These are phyloP conservation scores for Flaveria ramosissima DNA, from an alignment of 129 eudicot species.

Conservation along the genomic window DNA sequence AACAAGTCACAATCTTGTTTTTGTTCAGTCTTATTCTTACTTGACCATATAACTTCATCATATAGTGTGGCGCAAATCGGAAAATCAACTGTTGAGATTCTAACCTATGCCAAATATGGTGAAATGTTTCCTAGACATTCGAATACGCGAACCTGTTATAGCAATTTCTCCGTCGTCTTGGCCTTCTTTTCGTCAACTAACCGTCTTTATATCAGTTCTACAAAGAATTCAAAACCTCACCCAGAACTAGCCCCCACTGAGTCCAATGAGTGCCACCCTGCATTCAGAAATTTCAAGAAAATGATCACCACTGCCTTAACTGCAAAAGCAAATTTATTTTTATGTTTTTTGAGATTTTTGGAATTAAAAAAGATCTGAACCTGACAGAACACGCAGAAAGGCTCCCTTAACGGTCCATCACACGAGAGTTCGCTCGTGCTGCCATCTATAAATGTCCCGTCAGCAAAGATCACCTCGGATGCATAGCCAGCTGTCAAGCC, in stretches of 20 bases:
- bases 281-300: slow-evolving; percentile 11
- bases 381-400: slow-evolving; percentile 86
- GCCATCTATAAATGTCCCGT: slow-evolving; percentile 95
- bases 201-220: slow-evolving; percentile 3
- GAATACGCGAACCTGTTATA: no score
- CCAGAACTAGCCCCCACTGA: slow-evolving; percentile 91
- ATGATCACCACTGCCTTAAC: not conserved
- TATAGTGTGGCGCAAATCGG: not conserved
- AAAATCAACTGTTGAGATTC: slow-evolving; percentile 4
- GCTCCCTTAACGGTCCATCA: slow-evolving; percentile 95
- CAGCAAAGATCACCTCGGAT: slow-evolving; percentile 98
- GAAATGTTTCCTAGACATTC: no score
- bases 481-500: slow-evolving; percentile 96
- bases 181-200: no score
- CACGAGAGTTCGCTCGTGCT: slow-evolving; percentile 98
- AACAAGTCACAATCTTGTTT: not conserved
- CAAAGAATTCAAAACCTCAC: slow-evolving; percentile 74
- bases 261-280: slow-evolving; percentile 99
- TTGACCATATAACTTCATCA: not conserved
- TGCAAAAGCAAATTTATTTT: not conserved
- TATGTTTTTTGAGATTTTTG: not conserved
- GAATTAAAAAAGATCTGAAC: slow-evolving; percentile 33
- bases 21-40: not conserved
- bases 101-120: not conserved
- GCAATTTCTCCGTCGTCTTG: no score